A percentile compares a stretch with the other conserved stretches of the same genome.
Evolutionary conservation across 495 filamentous ascomycete species (phyloP).

Genomic region (Neurospora intermedia): DNA sequence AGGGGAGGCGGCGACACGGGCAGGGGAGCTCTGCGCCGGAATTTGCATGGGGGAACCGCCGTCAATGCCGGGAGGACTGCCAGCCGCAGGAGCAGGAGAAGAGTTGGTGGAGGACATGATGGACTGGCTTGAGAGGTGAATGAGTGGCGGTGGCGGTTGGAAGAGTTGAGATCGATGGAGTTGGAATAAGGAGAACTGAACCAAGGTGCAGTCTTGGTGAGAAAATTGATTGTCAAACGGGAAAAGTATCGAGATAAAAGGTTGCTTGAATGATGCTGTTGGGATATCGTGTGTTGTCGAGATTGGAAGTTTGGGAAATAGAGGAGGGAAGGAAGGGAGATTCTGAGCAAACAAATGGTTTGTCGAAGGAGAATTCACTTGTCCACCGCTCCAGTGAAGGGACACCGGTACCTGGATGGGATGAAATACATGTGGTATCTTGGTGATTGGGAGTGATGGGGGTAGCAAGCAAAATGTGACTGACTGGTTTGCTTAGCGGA

Average conservation of each 20-base stretch:
- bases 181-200: not conserved
- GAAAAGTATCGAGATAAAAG: not conserved
- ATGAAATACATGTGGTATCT: not conserved
- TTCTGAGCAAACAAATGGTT: not conserved
- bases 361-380: not conserved
- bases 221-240: not conserved
- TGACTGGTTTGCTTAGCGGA: too few relatives aligned
- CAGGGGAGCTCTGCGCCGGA: too few relatives aligned
- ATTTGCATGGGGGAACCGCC: too few relatives aligned
- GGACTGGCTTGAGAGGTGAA: too few relatives aligned
- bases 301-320: not conserved
- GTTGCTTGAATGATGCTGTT: not conserved
- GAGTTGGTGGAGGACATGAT: not conserved
- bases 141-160: too few relatives aligned
- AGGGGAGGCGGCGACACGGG: too few relatives aligned
- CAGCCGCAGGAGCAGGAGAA: not conserved
- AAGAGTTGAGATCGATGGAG: too few relatives aligned
- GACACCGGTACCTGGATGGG: not conserved
- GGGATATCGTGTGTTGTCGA: not conserved
- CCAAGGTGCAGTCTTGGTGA: not conserved
- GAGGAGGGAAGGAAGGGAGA: not conserved
- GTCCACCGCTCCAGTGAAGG: not conserved
- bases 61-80: too few relatives aligned
- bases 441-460: too few relatives aligned
- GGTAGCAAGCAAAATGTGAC: too few relatives aligned